A percentile compares a stretch with the other conserved stretches of the same genome.
Conservation (phyloP, 2,329 filamentous ascomycete genomes). For the Shiraia sp. region DNA sequence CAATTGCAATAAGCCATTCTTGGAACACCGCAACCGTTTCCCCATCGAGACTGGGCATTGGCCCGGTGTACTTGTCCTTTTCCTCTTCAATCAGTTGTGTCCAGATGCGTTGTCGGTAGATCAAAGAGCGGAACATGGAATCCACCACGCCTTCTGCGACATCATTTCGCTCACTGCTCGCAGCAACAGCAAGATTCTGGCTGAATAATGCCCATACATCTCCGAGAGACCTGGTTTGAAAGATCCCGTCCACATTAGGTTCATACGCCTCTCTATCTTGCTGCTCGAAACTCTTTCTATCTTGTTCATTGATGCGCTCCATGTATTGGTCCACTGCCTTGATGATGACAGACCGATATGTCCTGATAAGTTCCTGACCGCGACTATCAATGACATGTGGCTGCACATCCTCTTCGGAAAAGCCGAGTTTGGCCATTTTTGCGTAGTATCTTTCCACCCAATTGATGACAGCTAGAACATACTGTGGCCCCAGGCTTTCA, state of each 20-base stretch:
- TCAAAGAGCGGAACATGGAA: constrained; percentile 88
- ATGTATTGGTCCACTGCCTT: constrained; percentile 97
- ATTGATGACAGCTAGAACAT: constrained; percentile 88
- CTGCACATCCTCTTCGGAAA: constrained; percentile 72
- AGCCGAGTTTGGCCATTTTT: constrained; percentile 91
- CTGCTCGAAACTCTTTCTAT: constrained; percentile 78
- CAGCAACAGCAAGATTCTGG: constrained; percentile 86
- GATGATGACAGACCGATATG: constrained; percentile 94
- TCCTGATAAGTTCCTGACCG: constrained; percentile 85
- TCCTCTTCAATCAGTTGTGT: constrained; percentile 88
- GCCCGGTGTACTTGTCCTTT: constrained; percentile 67
- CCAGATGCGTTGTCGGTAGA: constrained; percentile 81
- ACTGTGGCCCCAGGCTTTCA: constrained; percentile 78
- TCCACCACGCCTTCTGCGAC: constrained; percentile 95
- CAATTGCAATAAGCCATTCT: constrained; percentile 95
- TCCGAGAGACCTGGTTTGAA: constrained; percentile 87
- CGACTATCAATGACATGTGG: constrained; percentile 90
- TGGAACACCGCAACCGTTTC: constrained; percentile 75
- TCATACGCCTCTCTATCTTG: constrained; percentile 81
- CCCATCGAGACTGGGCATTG: constrained; percentile 61
- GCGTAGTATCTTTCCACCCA: constrained; percentile 96
- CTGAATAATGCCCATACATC: constrained; percentile 98
- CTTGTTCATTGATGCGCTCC: constrained; percentile 83
- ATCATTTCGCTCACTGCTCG: constrained; percentile 81
- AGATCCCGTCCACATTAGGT: constrained; percentile 75